Base-by-base conservation (phyloP, 2,329 filamentous ascomycete genomes). In the Trichoderma hamatum region DNA sequence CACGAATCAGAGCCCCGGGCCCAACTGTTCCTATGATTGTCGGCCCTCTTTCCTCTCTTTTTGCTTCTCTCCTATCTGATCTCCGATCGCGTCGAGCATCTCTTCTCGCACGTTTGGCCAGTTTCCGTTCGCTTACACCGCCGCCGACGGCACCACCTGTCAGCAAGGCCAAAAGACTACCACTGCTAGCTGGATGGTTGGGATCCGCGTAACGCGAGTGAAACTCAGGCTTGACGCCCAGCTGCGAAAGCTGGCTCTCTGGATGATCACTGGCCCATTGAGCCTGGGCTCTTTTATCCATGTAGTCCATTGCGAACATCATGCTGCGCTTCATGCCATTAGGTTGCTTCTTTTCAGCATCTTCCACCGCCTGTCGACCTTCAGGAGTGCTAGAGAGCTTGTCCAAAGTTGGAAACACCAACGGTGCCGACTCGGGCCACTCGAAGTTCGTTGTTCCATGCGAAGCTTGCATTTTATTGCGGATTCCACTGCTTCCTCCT, bases 401-500 rank as follows among this genome's bases (percentile, higher is more conserved):
- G 46, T 85, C 81, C 1, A 84, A 75, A 3, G 75, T 76, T 0
- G 84, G 85, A 64, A 83, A 87, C 6, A 85, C 72, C 4, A 88
- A 76, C 0, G 84, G 82, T 3, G 85, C 85, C 2, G 81, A 76
- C 56, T 85, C 80, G 0, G 82, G 82, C 39, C 81, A 75, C 30
- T 82, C 77, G 11, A 84, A 84, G 10, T 63, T 64, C 13, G 63
- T 70, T n/a, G 76, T 75, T 0, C 79, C 81, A 39, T 79, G 79
- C 0, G 79, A 80, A 1, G 80, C 72, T 26, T 80, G 75, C 55
- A 82, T 72, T 51, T 76, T 78, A 10, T 65, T 69, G 19, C 54
- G 51, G 7, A 70, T 21, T 0, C 56, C 16, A 11, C 65, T 39
- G 5, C 26, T 32, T 52, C 14, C 32, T 19, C 56, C 62, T 24